Conservation (phyloP, 1,284 basidiomycete species). For the Pseudozyma thailandica region DNA sequence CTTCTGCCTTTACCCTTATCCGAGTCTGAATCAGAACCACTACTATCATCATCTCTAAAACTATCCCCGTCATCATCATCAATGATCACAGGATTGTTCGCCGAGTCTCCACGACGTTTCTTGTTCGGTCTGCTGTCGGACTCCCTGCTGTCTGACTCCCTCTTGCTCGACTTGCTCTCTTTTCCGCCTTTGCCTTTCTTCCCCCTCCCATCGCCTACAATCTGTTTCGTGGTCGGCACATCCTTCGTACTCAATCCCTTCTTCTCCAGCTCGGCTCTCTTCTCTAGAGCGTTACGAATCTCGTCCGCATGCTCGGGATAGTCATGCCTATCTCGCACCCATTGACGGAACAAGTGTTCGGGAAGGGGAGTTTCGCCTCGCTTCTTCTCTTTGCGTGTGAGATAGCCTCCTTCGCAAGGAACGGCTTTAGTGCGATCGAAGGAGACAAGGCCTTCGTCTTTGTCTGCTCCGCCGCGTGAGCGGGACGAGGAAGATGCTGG, state of each 20-base stretch:
- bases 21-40: conserved; percentile 1
- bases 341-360: conserved; percentile 31
- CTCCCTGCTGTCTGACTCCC: not conserved
- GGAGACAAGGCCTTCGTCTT: conserved; percentile 9
- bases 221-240: conserved; percentile 12
- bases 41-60: conserved; percentile 1
- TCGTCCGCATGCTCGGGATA: conserved; percentile 19
- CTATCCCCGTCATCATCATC: conserved; percentile 9
- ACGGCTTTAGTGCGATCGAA: conserved; percentile 28
- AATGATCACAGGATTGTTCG: conserved; percentile 10
- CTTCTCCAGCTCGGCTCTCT: conserved; percentile 16
- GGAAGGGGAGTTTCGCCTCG: conserved; percentile 26
- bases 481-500: conserved; percentile 5
- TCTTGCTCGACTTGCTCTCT: not conserved
- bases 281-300: conserved; percentile 21
- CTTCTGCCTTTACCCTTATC: not conserved
- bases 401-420: conserved; percentile 16
- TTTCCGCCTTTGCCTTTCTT: not conserved
- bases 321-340: conserved; percentile 17
- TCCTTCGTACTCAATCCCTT: conserved; percentile 7
- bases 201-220: conserved; percentile 5
- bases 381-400: conserved; percentile 33
- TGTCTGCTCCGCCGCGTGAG: not conserved
- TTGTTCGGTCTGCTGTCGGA: conserved; percentile 13
- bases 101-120: conserved; percentile 8